Percentiles rank a stretch among this genome's conserved stretches.
phyloP scores from a whole-genome alignment of 2,329 filamentous ascomycete genomes.

The Fusarium pilosicola region DNA sequence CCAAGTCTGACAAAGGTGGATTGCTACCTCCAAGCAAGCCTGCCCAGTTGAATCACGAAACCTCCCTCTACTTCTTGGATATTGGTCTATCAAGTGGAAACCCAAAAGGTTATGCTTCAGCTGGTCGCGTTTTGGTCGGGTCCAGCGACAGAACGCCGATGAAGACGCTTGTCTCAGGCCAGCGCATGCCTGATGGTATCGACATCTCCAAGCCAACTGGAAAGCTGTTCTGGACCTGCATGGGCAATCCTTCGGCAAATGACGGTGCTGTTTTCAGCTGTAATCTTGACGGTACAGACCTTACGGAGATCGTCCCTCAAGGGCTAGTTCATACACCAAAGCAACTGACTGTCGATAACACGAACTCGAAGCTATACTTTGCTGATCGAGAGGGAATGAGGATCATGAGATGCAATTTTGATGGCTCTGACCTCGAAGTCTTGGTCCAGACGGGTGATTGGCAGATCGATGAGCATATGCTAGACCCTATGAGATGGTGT shows the following conservation, averaged over 20 bases:
- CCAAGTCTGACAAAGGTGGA: conserved; percentile 4
- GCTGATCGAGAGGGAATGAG: conserved; percentile 7
- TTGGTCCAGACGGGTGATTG: background rate
- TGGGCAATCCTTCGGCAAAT: background rate
- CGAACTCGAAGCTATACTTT: background rate
- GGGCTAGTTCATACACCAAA: background rate
- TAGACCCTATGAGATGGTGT: background rate
- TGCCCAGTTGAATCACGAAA: fast-evolving
- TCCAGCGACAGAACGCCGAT: background rate
- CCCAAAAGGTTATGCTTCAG: background rate
- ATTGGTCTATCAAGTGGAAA: fast-evolving
- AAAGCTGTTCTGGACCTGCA: background rate
- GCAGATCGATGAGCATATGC: background rate
- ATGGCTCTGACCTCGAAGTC: background rate
- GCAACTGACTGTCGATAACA: background rate
- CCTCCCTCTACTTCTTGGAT: background rate
- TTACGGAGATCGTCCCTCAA: background rate
- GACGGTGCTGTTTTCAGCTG: background rate
- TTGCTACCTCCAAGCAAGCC: background rate
- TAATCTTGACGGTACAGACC: background rate
- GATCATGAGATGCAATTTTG: background rate
- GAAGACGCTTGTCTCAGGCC: background rate
- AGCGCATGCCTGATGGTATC: background rate
- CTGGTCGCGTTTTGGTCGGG: background rate
- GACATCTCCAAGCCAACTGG: background rate